Evolutionary conservation across 208 protist species (phyloP).

Genomic region (Novymonas esmeraldas): DNA sequence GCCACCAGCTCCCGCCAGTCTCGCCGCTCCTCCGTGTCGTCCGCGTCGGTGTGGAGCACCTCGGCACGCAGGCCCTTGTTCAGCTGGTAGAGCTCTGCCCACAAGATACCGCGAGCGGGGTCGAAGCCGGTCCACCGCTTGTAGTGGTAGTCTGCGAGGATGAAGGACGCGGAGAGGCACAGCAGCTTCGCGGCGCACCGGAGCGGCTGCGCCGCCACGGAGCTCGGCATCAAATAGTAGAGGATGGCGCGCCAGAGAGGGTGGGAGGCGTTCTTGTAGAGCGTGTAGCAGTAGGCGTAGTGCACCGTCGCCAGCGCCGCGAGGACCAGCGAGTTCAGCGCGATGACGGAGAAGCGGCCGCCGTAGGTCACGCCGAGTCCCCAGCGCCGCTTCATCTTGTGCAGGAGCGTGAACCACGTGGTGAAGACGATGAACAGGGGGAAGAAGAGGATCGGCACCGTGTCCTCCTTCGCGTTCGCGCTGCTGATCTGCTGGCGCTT

Average conservation of each 20-base stretch:
- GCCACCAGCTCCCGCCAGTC: conserved; percentile 34
- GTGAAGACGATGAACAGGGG: conserved; percentile 56
- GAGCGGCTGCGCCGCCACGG: conserved; percentile 23
- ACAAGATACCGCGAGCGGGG: conserved; percentile 68
- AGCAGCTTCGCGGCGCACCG: conserved; percentile 37
- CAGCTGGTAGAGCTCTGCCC: conserved; percentile 59
- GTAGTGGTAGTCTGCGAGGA: conserved; percentile 71
- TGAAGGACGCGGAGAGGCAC: conserved; percentile 41
- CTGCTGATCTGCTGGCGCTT: conserved; percentile 19
- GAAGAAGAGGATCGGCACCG: conserved; percentile 58
- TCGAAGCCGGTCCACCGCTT: conserved; percentile 66
- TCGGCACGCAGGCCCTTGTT: conserved; percentile 19
- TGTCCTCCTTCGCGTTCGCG: conserved; percentile 7
- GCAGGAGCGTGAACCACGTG: conserved; percentile 50
- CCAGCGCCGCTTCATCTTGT: conserved; percentile 76
- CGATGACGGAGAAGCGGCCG: conserved; percentile 36
- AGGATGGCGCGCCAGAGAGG: conserved; percentile 4
- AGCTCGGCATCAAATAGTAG: conserved; percentile 9
- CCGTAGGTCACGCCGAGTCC: conserved; percentile 73
- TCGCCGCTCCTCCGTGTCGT: background rate
- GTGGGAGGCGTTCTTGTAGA: conserved; percentile 23
- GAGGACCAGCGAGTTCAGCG: conserved; percentile 79
- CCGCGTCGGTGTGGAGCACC: conserved; percentile 1
- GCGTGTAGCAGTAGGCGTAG: conserved; percentile 58
- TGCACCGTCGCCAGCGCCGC: conserved; percentile 61